These are phyloP conservation scores for Beauveria varroae DNA, from an alignment of 2,329 filamentous ascomycete species.

Conservation along the genomic window DNA sequence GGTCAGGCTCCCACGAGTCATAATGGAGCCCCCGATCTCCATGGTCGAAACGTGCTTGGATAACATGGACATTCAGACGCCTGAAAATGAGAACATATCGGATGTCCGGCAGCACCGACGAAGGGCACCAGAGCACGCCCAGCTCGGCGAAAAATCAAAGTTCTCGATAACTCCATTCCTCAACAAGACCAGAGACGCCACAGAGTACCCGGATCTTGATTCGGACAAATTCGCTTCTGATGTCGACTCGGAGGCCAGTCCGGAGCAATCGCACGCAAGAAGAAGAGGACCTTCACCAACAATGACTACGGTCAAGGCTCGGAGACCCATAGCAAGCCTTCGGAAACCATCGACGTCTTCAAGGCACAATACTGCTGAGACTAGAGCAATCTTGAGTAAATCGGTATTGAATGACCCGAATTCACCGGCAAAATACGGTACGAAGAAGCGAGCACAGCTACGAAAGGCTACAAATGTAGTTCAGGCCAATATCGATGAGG, in stretches of 20 bases:
- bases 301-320: background rate
- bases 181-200: slow-evolving; percentile 59
- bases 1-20: background rate
- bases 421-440: background rate
- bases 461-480: background rate
- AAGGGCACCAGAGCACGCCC: slow-evolving; percentile 41
- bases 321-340: background rate
- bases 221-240: background rate
- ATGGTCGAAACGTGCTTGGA: slow-evolving; percentile 17
- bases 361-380: background rate
- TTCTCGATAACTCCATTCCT: slow-evolving; percentile 95
- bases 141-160: slow-evolving; percentile 74
- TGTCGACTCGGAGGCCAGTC: background rate
- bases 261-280: background rate
- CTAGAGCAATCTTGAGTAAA: background rate
- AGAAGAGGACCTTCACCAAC: background rate
- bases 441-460: background rate
- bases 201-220: slow-evolving; percentile 22
- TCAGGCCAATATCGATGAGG: background rate
- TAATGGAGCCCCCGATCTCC: background rate
- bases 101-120: slow-evolving; percentile 45
- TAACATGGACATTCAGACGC: slow-evolving; percentile 40
- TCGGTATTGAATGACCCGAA: background rate
- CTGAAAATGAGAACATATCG: slow-evolving; percentile 34
- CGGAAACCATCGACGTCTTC: background rate